These are phyloP conservation scores for Polygonum maritimum DNA, from an alignment of 148 eudicot species.

Conservation along the genomic window DNA sequence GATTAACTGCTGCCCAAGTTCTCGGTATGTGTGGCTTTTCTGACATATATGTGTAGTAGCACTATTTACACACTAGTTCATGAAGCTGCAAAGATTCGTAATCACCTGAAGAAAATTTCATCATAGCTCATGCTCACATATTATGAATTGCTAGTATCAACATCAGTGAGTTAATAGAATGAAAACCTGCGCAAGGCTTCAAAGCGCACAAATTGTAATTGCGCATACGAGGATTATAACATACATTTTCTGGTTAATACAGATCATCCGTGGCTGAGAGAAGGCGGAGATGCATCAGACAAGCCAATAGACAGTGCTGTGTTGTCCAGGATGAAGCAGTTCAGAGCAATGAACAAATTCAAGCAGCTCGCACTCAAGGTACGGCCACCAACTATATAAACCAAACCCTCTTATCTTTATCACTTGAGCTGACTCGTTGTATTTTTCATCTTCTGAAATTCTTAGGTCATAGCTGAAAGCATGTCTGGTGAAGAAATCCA, in stretches of 20 bases:
- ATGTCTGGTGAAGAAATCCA: slow-evolving; percentile 76
- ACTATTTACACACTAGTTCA: background rate
- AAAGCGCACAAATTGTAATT: background rate
- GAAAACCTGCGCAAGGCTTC: background rate
- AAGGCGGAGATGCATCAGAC: slow-evolving; percentile 89
- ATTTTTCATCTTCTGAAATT: background rate
- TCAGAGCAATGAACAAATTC: slow-evolving; percentile 94
- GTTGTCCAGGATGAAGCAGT: slow-evolving; percentile 90
- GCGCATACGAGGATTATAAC: background rate
- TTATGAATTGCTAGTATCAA: background rate
- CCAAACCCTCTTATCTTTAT: background rate
- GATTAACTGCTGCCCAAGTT: slow-evolving; percentile 81
- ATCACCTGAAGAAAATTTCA: background rate
- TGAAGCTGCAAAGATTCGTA: background rate
- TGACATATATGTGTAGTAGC: background rate
- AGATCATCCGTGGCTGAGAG: slow-evolving; percentile 95
- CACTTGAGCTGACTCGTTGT: background rate
- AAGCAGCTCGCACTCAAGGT: slow-evolving; percentile 95
- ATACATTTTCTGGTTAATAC: slow-evolving; percentile 3
- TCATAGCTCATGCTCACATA: background rate
- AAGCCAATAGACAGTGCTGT: slow-evolving; percentile 93
- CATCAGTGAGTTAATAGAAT: background rate
- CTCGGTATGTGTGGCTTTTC: slow-evolving; percentile 44
- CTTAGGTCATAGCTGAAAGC: slow-evolving; percentile 74
- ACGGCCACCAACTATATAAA: background rate